Evolutionary conservation across 2,329 filamentous ascomycete genomes (phyloP).

Genomic region (Mycosphaerella arachidis): DNA sequence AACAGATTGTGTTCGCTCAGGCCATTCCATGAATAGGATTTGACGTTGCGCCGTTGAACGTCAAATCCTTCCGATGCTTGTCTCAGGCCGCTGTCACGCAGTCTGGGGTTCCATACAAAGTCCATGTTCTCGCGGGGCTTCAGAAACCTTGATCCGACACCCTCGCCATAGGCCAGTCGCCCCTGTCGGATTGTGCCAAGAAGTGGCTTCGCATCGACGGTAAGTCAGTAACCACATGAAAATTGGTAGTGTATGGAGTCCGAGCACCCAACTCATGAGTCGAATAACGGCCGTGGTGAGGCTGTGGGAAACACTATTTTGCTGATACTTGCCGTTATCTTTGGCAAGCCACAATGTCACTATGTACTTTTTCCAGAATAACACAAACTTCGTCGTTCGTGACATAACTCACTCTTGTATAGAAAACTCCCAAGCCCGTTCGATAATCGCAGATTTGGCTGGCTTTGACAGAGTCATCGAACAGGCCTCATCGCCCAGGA

Average conservation of each 20-base stretch:
- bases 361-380: neutral
- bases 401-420: neutral
- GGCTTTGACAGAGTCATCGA: too few relatives aligned
- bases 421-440: neutral
- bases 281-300: neutral
- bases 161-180: neutral
- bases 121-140: neutral
- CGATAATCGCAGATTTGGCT: too few relatives aligned
- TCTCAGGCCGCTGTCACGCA: neutral
- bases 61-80: neutral
- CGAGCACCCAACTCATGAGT: neutral
- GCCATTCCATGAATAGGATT: neutral
- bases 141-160: neutral
- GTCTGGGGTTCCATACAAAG: neutral
- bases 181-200: neutral
- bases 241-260: neutral
- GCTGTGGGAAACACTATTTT: neutral
- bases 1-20: neutral
- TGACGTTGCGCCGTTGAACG: neutral
- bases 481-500: too few relatives aligned
- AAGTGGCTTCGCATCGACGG: neutral
- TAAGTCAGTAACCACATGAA: neutral
- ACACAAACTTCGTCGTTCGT: neutral
- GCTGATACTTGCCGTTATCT: neutral
- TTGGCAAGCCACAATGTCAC: neutral